Percentiles rank a stretch among this genome's conserved stretches.
These are phyloP conservation scores for Aspergillus hancockii DNA, from an alignment of 495 filamentous ascomycete species.

Conservation along the genomic window DNA sequence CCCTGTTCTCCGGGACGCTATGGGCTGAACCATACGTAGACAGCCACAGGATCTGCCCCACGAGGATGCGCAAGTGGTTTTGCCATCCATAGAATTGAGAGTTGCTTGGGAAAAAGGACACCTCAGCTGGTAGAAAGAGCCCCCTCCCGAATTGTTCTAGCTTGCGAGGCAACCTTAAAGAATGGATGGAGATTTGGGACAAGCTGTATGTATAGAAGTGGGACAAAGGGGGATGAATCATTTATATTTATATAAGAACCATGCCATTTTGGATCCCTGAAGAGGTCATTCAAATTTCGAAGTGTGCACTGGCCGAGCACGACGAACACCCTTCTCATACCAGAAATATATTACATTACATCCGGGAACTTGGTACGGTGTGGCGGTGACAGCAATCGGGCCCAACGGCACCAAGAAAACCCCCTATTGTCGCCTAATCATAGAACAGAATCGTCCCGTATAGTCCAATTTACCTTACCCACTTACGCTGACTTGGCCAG, in stretches of 20 bases:
- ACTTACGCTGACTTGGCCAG: constrained; percentile 1
- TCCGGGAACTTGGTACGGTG: not conserved
- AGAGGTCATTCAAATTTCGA: not conserved
- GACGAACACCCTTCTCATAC: not conserved
- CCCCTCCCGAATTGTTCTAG: not conserved
- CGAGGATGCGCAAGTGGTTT: constrained; percentile 32
- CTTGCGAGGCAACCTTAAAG: not conserved
- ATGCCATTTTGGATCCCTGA: not conserved
- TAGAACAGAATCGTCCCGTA: not conserved
- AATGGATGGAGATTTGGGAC: not conserved
- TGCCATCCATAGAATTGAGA: constrained; percentile 17
- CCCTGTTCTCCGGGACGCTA: constrained; percentile 20
- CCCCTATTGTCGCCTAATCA: constrained; percentile 22
- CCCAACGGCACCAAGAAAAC: constrained; percentile 11
- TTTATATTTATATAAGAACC: too few species aligned
- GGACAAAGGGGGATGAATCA: not conserved
- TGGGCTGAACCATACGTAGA: constrained; percentile 11
- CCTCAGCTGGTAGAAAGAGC: constrained; percentile 9
- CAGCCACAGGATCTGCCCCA: constrained; percentile 25
- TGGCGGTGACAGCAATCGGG: constrained; percentile 24
- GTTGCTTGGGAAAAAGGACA: constrained; percentile 11
- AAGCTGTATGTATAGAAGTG: not conserved
- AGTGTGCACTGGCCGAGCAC: not conserved
- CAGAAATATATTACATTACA: not conserved
- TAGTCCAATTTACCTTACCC: constrained; percentile 2